Evolutionary conservation across 805 yeast species (phyloP).

Genomic region (Blastobotrys robertii): DNA sequence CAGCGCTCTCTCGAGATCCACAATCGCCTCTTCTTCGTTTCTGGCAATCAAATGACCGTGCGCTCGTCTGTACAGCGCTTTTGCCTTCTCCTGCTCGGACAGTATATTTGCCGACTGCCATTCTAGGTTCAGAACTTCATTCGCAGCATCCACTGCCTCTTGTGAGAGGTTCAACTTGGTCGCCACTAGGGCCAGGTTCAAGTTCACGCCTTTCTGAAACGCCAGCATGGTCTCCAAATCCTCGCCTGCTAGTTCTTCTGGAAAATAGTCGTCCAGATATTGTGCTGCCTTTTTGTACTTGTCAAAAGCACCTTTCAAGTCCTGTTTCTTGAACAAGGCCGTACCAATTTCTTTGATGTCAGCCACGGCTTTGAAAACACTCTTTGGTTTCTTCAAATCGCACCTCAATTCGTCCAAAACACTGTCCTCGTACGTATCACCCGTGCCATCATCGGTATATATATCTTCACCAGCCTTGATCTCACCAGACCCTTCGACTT

Average conservation of each 20-base stretch:
- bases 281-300: slow-evolving; percentile 69
- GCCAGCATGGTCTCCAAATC: slow-evolving; percentile 32
- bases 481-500: slow-evolving; percentile 68
- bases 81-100: slow-evolving; percentile 65
- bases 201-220: slow-evolving; percentile 49
- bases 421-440: slow-evolving; percentile 69
- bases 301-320: slow-evolving; percentile 43
- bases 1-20: slow-evolving; percentile 57
- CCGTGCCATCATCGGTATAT: slow-evolving; percentile 60
- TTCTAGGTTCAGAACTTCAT: slow-evolving; percentile 56
- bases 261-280: slow-evolving; percentile 63
- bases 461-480: slow-evolving; percentile 45
- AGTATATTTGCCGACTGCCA: slow-evolving; percentile 21
- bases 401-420: slow-evolving; percentile 64
- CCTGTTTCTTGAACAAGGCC: slow-evolving; percentile 56
- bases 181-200: slow-evolving; percentile 69
- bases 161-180: slow-evolving; percentile 51
- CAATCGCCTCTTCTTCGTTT: slow-evolving; percentile 61
- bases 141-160: slow-evolving; percentile 48
- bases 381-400: slow-evolving; percentile 40
- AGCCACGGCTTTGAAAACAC: slow-evolving; percentile 58
- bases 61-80: slow-evolving; percentile 83
- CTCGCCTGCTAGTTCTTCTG: slow-evolving; percentile 53
- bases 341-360: slow-evolving; percentile 73
- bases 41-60: slow-evolving; percentile 53